These are phyloP conservation scores for Colletotrichum sp. DNA, from an alignment of 2,329 filamentous ascomycete species.

Conservation along the genomic window DNA sequence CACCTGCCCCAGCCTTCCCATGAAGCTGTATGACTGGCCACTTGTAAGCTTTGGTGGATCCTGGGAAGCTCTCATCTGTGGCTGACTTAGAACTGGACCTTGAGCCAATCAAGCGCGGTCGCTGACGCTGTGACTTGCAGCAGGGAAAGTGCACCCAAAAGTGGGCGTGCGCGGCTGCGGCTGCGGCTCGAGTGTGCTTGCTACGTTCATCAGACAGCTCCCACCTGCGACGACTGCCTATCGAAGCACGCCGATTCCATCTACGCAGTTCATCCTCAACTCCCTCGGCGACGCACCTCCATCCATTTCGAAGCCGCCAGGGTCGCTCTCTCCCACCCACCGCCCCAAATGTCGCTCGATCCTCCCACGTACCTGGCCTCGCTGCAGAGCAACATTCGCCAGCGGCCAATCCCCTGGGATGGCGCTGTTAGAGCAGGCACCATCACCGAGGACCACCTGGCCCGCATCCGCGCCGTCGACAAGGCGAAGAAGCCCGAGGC, in stretches of 20 bases:
- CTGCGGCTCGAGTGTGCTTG: conserved; percentile 1
- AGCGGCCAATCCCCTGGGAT: conserved; percentile 96
- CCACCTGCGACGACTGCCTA: conserved; percentile 11
- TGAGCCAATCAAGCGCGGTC: conserved; percentile 1
- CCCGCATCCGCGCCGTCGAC: conserved; percentile 95
- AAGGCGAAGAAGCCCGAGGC: conserved; percentile 89
- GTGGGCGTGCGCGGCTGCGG: not conserved
- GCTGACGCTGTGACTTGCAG: conserved; percentile 15
- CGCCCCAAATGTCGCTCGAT: conserved; percentile 79
- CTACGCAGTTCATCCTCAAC: not conserved
- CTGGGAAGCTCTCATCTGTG: not conserved
- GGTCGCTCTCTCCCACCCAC: conserved; percentile 2
- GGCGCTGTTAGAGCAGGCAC: conserved; percentile 92
- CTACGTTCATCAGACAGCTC: conserved; percentile 18
- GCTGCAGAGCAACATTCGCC: conserved; percentile 95
- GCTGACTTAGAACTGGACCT: conserved; percentile 1
- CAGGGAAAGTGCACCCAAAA: conserved; percentile 12
- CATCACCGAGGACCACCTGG: conserved; percentile 91
- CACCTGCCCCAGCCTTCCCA: not conserved
- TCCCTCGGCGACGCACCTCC: conserved; percentile 12
- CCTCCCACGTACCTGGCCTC: conserved; percentile 85
- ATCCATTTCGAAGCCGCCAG: conserved; percentile 13
- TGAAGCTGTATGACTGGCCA: not conserved
- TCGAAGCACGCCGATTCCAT: conserved; percentile 10
- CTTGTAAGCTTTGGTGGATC: not conserved